Base-by-base conservation (phyloP, 176 grass and related monocot species). In the Alopecurus myosuroides region DNA sequence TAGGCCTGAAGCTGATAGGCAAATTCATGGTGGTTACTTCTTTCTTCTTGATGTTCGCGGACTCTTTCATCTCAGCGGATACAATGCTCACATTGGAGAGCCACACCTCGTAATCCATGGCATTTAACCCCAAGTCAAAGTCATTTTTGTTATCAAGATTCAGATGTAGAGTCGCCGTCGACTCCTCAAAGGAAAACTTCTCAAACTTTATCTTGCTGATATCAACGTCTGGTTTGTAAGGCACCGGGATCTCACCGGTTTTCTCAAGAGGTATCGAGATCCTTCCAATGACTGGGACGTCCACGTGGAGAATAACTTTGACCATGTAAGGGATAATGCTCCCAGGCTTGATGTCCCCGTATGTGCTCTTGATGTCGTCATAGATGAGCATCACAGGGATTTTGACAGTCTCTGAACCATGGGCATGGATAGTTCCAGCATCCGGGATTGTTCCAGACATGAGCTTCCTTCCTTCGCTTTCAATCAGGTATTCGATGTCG, bases 71-170 rank as follows among this genome's bases (percentile, higher is more conserved):
- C 69, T 95, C 93, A 36, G 91, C 91, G 9, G 85, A 75, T 10
- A 85, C 89, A 70, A 98, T 89, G 69, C 91, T 95, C 52, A 98
- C 77, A 46, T 94, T 79, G 74, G 67, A 53, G 17, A 98, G 87
- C 93, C 96, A 95, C 3, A 98, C 65, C 67, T 95, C 93, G 30
- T 93, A 98, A 41, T 98, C 93, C 79, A 98, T 74, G 9, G 91
- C 3, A 69, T 98, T 98, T 10, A 98, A 80, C 17, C 85, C 95
- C 48, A 98, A 30, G 63, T 98, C 93, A 22, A 98, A 98, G 20
- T 95, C 95, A 33, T 98, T 98, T 46, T 95, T 93, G 80, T 98
- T 98, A 42, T 98, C 95, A 9, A 98, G 50, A 76, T 95, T 95
- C 76, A 98, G 26, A 86, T 95, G 85, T 52, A 98, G 87, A 31